Percentiles rank a stretch among this genome's conserved stretches.
Conservation (phyloP, 768 basidiomycete species). For the Boletus coccyginus region DNA sequence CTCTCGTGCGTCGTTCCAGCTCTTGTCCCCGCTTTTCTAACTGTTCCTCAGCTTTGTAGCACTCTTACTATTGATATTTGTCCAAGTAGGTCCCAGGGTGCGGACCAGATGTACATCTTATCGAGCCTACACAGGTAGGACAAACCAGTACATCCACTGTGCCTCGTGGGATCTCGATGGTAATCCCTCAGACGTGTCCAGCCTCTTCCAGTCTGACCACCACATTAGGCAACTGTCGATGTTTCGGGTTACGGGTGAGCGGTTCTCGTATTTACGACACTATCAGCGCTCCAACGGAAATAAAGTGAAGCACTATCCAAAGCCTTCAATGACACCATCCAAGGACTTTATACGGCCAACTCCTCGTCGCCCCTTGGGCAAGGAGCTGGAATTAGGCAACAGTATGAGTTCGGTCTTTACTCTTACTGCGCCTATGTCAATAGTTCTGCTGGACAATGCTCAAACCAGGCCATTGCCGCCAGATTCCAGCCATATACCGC, state of each 20-base stretch:
- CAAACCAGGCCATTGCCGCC: constrained; percentile 55
- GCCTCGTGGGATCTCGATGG: constrained; percentile 73
- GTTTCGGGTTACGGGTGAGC: constrained; percentile 69
- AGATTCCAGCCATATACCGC: constrained; percentile 64
- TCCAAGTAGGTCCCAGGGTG: constrained; percentile 55
- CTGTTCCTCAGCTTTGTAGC: constrained; percentile 25
- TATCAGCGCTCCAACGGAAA: background rate
- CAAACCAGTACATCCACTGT: constrained; percentile 78
- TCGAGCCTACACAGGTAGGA: constrained; percentile 52
- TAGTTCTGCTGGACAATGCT: constrained; percentile 57
- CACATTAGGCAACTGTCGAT: constrained; percentile 60
- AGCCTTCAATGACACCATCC: constrained; percentile 55
- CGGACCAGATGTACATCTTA: constrained; percentile 22
- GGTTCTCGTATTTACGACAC: background rate
- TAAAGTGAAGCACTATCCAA: constrained; percentile 48
- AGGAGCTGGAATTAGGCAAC: constrained; percentile 59
- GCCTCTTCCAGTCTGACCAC: constrained; percentile 14
- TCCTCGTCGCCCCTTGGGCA: constrained; percentile 57
- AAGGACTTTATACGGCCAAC: constrained; percentile 65
- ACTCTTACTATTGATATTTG: constrained; percentile 69
- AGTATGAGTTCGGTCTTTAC: constrained; percentile 81
- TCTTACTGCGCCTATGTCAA: constrained; percentile 74
- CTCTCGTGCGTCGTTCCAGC: constrained; percentile 54
- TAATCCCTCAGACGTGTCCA: constrained; percentile 30
- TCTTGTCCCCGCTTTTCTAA: constrained; percentile 12